These are phyloP conservation scores for Infundibulicybe gibba DNA, from an alignment of 768 basidiomycete species.

Conservation along the genomic window DNA sequence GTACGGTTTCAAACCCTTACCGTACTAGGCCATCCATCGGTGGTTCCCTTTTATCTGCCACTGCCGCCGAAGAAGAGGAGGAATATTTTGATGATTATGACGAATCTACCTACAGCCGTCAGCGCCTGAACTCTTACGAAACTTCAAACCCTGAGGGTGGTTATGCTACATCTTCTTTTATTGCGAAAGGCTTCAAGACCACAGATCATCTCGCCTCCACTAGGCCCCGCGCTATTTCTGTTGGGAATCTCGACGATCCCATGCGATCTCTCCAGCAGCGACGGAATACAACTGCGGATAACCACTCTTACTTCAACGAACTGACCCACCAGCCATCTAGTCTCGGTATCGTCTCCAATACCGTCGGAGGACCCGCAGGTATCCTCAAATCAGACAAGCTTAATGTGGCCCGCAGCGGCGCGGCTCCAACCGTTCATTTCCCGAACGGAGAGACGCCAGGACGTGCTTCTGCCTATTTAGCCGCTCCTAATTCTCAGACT, in stretches of 20 bases:
- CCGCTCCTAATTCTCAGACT: constrained; percentile 64
- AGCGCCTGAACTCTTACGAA: constrained; percentile 64
- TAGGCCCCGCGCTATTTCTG: constrained; percentile 82
- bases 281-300: constrained; percentile 49
- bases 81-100: constrained; percentile 65
- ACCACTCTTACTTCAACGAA: constrained; percentile 59
- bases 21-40: constrained; percentile 57
- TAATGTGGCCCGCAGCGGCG: constrained; percentile 36
- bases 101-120: constrained; percentile 45
- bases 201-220: constrained; percentile 61
- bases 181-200: constrained; percentile 72
- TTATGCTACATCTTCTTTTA: constrained; percentile 54
- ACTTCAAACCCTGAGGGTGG: constrained; percentile 44
- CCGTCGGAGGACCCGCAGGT: constrained; percentile 37
- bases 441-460: constrained; percentile 57
- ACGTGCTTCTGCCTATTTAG: constrained; percentile 61
- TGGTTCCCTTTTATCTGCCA: constrained; percentile 61
- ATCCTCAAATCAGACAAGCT: constrained; percentile 66
- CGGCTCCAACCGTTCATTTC: constrained; percentile 63
- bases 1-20: constrained; percentile 93
- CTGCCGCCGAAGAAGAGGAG: constrained; percentile 74
- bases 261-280: constrained; percentile 67
- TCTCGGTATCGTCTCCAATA: constrained; percentile 31
- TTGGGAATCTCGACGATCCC: constrained; percentile 84
- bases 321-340: constrained; percentile 39